These are phyloP conservation scores for Cryptosporidium sp. DNA, from an alignment of 169 alveolate genomes.

Conservation along the genomic window DNA sequence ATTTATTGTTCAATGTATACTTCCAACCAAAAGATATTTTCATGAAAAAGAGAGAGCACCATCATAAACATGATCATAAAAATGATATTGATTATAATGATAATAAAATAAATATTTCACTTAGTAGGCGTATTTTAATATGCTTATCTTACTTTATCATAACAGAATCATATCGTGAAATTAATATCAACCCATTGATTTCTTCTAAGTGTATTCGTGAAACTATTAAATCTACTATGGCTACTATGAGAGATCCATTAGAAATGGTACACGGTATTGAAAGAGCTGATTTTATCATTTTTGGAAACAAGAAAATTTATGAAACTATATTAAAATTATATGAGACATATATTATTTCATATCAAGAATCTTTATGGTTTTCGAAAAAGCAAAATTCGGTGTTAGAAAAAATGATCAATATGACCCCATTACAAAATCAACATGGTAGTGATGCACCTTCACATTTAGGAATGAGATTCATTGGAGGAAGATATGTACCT, in stretches of 20 bases:
- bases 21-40: slow-evolving; percentile 73
- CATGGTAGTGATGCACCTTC: slow-evolving; percentile 77
- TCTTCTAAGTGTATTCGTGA: slow-evolving; percentile 74
- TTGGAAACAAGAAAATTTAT: slow-evolving; percentile 65
- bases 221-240: slow-evolving; percentile 63
- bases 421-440: slow-evolving; percentile 73
- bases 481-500: slow-evolving; percentile 75
- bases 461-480: slow-evolving; percentile 71
- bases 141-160: slow-evolving; percentile 57
- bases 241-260: slow-evolving; percentile 74
- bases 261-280: slow-evolving; percentile 75
- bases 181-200: slow-evolving; percentile 60
- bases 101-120: slow-evolving; percentile 36
- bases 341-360: slow-evolving; percentile 63
- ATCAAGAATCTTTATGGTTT: slow-evolving; percentile 72
- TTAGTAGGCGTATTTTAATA: slow-evolving; percentile 64
- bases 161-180: slow-evolving; percentile 77
- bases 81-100: slow-evolving; percentile 20
- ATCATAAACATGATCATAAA: background rate
- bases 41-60: background rate
- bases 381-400: slow-evolving; percentile 68
- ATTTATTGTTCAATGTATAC: slow-evolving; percentile 56
- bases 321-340: slow-evolving; percentile 54
- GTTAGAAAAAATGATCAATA: slow-evolving; percentile 67
- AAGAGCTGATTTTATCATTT: slow-evolving; percentile 74